Conservation (phyloP, 1,284 basidiomycete genomes). For the Trichosporon inkin region DNA sequence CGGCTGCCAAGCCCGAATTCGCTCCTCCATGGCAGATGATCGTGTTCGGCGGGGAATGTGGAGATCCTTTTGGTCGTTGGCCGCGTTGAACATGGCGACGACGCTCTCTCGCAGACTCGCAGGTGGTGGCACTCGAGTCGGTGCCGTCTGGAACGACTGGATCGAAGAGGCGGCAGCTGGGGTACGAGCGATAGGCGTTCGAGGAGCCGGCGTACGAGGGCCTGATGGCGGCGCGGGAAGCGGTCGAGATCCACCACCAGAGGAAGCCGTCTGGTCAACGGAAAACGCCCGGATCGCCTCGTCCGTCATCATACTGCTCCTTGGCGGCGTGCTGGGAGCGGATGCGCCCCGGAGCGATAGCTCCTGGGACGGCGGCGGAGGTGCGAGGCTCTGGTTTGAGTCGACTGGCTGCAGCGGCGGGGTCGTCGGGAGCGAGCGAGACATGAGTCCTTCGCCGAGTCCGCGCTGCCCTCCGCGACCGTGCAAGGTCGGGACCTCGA, state of each 20-base stretch:
- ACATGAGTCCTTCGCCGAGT: background rate
- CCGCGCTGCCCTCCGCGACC: background rate
- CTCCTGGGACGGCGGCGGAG: background rate
- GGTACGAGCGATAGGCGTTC: background rate
- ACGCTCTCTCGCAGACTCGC: background rate
- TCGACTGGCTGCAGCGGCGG: background rate
- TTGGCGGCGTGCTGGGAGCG: background rate
- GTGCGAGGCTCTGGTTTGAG: background rate
- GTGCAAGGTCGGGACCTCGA: slow-evolving; percentile 1
- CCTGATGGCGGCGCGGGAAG: background rate
- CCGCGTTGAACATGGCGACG: slow-evolving; percentile 4
- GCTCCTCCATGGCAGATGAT: slow-evolving; percentile 1
- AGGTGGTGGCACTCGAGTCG: background rate
- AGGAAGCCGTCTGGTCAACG: background rate
- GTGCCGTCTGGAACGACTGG: background rate
- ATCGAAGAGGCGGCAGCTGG: background rate
- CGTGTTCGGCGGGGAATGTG: background rate
- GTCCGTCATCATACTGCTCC: background rate
- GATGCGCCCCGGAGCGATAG: background rate
- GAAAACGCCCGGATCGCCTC: background rate
- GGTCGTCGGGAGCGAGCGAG: background rate
- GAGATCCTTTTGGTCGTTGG: background rate
- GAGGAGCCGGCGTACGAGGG: background rate
- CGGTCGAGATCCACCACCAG: background rate
- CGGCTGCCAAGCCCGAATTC: background rate